Evolutionary conservation across 805 yeast species (phyloP).

Genomic region (Candida hungchunana): DNA sequence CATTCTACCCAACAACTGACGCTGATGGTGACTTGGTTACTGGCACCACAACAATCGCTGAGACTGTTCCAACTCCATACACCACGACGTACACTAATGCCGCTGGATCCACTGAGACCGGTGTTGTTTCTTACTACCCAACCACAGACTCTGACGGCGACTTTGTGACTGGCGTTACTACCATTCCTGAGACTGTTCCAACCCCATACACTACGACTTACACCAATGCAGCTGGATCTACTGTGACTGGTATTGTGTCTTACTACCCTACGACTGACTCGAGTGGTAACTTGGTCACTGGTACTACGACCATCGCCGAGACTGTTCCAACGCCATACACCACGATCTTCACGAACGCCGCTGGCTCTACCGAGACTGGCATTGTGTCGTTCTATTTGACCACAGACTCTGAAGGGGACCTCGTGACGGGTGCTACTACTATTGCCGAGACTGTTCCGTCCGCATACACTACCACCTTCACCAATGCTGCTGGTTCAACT

Average conservation of each 20-base stretch:
- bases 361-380: constrained; percentile 3
- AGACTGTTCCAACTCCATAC: constrained; percentile 6
- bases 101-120: constrained; percentile 7
- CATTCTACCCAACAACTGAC: constrained; percentile 9
- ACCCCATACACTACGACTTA: constrained; percentile 11
- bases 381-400: constrained; percentile 4
- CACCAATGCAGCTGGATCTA: constrained; percentile 7
- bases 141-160: constrained; percentile 5
- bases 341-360: constrained; percentile 6
- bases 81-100: constrained; percentile 10
- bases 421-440: neutral
- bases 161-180: constrained; percentile 3
- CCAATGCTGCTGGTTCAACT: constrained; percentile 3
- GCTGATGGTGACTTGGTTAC: constrained; percentile 5
- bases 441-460: constrained; percentile 2
- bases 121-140: constrained; percentile 7
- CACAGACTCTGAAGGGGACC: constrained; percentile 5
- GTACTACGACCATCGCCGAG: constrained; percentile 6
- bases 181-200: constrained; percentile 8
- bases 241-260: constrained; percentile 8
- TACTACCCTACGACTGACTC: constrained; percentile 10
- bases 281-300: constrained; percentile 5
- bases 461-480: constrained; percentile 7
- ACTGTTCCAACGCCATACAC: constrained; percentile 7
- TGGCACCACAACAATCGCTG: constrained; percentile 3